These are phyloP conservation scores for Selaginella moellendorffii DNA, from an alignment of 75 land plant species.

Conservation along the genomic window DNA sequence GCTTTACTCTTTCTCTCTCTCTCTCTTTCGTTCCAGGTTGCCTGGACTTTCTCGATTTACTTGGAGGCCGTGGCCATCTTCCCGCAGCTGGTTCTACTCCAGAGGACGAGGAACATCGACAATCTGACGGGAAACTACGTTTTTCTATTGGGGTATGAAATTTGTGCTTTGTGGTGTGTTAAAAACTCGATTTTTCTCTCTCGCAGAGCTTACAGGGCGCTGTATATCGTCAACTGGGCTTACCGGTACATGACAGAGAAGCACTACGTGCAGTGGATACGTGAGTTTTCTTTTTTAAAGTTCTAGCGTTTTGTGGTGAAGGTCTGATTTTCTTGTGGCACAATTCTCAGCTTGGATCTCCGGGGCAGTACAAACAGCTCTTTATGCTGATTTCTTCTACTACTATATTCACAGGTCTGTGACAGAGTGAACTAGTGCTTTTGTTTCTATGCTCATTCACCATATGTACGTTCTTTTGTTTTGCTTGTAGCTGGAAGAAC, in stretches of 20 bases:
- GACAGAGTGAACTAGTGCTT: neutral
- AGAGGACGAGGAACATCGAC: conserved; percentile 79
- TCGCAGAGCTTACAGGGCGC: conserved; percentile 52
- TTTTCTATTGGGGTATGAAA: conserved; percentile 95
- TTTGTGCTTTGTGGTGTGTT: too few species aligned
- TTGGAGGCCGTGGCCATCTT: conserved; percentile 90
- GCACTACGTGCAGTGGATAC: conserved; percentile 58
- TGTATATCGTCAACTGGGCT: conserved; percentile 68
- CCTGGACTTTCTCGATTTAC: conserved; percentile 90
- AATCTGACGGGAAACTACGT: conserved; percentile 89
- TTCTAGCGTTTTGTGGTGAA: neutral
- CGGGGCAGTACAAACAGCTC: conserved; percentile 60
- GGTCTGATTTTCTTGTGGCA: neutral
- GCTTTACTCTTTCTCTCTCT: too few species aligned
- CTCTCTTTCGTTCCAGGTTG: conserved; percentile 29
- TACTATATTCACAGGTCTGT: conserved; percentile 64
- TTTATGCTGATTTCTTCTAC: conserved; percentile 84
- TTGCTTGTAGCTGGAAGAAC: conserved; percentile 16
- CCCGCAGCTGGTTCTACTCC: conserved; percentile 80
- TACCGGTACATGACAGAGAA: conserved; percentile 68
- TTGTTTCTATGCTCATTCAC: neutral
- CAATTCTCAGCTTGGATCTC: conserved; percentile 61
- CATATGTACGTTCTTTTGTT: neutral
- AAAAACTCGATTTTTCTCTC: neutral
- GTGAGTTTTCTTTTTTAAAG: conserved; percentile 26